phyloP scores from a whole-genome alignment of 2,329 filamentous ascomycete species.

The Blumeria graminis region DNA sequence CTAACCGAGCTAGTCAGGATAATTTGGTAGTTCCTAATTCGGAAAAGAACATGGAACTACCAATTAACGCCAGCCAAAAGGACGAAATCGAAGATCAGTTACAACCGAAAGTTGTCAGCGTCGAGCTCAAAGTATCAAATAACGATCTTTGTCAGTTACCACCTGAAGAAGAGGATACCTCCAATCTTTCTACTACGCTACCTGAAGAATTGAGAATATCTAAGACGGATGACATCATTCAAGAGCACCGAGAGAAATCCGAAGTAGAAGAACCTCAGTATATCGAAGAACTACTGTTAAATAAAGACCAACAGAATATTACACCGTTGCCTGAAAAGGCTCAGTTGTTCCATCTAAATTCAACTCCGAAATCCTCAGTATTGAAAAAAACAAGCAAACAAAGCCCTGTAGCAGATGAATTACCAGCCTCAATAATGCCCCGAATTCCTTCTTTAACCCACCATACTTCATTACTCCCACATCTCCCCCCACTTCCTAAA shows the following conservation, averaged over 20 bases:
- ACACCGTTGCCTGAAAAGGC: conserved; percentile 46
- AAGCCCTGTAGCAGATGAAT: background rate
- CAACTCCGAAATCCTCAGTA: background rate
- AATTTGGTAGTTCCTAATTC: conserved; percentile 6
- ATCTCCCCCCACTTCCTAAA: conserved; percentile 2
- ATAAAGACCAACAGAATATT: conserved; percentile 19
- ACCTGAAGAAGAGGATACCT: background rate
- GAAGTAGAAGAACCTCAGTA: conserved; percentile 5
- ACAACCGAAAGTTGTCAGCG: no score
- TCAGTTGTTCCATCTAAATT: conserved; percentile 31
- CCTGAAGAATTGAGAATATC: background rate
- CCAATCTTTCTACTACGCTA: background rate
- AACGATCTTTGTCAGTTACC: background rate
- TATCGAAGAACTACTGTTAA: conserved; percentile 5
- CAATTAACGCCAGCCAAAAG: background rate
- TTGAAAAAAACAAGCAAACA: background rate
- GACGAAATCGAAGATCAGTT: no score
- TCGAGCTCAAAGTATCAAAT: no score
- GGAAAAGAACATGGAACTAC: background rate
- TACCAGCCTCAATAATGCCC: background rate
- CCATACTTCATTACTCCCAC: background rate
- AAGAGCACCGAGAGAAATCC: no score
- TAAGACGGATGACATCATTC: background rate
- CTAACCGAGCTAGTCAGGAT: conserved; percentile 13
- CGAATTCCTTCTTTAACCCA: background rate